Base-by-base conservation (phyloP, 768 basidiomycete species). In the Sporobolomyces pararoseus region DNA sequence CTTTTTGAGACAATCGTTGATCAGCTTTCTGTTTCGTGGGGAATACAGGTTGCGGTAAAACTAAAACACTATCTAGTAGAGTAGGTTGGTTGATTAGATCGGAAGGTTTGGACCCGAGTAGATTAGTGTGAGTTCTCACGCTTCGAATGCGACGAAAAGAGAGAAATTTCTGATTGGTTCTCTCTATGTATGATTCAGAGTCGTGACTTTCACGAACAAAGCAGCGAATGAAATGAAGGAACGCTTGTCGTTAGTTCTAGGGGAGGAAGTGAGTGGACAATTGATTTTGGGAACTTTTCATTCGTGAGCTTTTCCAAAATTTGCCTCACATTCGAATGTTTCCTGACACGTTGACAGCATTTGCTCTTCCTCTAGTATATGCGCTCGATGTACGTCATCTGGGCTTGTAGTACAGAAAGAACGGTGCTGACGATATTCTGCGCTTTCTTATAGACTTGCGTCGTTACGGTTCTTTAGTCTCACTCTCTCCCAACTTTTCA, bases 201-300 rank as follows among this genome's bases (percentile, higher is more conserved):
- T 75, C 29, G 78, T 93, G 17, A 95, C 86, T 0, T 95, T 93
- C 78, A 92, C 91, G 14, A 72, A 75, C 73, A 72, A 75, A 79
- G 90, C 90, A 23, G 90, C 91, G 1, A 87, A 85, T 68, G 91
- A 93, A 80, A 91, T 93, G 90, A 83, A 84, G 62, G 83, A 85
- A 60, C 83, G 91, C 5, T 81, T 95, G 34, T 79, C 80, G 25
- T 84, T 83, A 68, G 79, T 92, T 3, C 83, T 95, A 37, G 91
- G 90, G 7, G 83, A 85, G 46, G 78, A 84, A 31, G 76, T 75
- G 4, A 86, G 86, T 0, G 79, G 80, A 14, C 79, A 82, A 46
- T 81, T 93, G 25, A 74, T 82, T 10, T 78, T 84, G 58, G 83
- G 83, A 78, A 72, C 76, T 65, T 79, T 72, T 42, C 63, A 69